phyloP scores from a whole-genome alignment of 192 early-diverging fungal species.

The Dissophora ornata region DNA sequence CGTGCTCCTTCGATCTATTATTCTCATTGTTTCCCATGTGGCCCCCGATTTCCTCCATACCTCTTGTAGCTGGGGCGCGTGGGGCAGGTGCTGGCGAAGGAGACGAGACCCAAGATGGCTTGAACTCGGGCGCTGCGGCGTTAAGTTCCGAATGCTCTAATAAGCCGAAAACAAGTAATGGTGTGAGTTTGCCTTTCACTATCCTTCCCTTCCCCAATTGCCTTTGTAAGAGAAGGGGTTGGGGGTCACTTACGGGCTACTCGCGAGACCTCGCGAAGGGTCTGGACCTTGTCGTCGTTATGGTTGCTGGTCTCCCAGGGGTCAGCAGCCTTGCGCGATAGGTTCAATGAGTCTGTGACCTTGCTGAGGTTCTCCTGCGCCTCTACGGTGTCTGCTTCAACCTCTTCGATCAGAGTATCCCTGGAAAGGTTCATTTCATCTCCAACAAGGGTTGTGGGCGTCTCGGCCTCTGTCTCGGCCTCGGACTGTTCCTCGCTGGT shows the following conservation, averaged over 20 bases:
- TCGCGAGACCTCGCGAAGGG: constrained; percentile 46
- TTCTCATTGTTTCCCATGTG: no score
- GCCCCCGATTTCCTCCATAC: no score
- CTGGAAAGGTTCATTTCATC: constrained; percentile 26
- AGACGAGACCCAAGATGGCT: constrained; percentile 29
- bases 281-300: constrained; percentile 32
- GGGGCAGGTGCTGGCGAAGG: not conserved
- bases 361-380: not conserved
- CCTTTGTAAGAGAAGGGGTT: no score
- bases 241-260: constrained; percentile 47
- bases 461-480: constrained; percentile 18
- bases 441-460: constrained; percentile 44
- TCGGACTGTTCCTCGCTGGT: constrained; percentile 6
- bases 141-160: constrained; percentile 53
- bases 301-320: not conserved
- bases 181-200: no score
- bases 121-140: constrained; percentile 43
- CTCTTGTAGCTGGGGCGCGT: not conserved
- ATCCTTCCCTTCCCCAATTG: no score
- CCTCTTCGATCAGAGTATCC: constrained; percentile 15
- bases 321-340: not conserved
- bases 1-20: no score
- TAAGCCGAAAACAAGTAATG: not conserved
- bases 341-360: not conserved
- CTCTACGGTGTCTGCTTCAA: no score